Evolutionary conservation across 148 eudicot species (phyloP), one percentile per base, ranked within the genome.

Genomic region (Suaeda aralocaspica): DNA sequence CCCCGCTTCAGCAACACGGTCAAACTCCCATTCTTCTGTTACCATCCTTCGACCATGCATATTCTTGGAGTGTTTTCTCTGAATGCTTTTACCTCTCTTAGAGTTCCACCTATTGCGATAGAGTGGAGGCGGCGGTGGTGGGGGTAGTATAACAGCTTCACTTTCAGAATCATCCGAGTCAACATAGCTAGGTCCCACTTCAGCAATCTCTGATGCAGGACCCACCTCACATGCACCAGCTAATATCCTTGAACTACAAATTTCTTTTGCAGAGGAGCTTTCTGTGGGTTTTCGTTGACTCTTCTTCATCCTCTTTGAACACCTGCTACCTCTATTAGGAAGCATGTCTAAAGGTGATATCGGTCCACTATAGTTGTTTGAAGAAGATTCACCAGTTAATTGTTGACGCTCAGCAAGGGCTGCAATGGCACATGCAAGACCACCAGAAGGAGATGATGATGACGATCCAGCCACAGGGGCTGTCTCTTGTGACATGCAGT

Each of bases 401-500:
- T 89, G 96, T 71, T 87, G 98, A n/a, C 87, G 91, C 76, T 93
- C 96, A 10, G 95, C 96, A 48, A 93, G 87, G 69, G 98, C 89
- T n/a, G 98, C 92, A 58, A 93, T 85, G 28, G 98, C 92, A 73
- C 96, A 89, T 9, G 99, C 99, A 30, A 94, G 96, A 48, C 97
- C 96, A 53, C 96, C 90, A 36, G 97, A 91, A 28, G 96, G 99
- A n/a, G 94, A 86, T 22, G 94, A 86, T 22, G 94, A 88, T 2
- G 91, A 83, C 72, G 97, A 84, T 50, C 76, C 85, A 25, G 78
- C 74, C 19, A 53, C 48, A 9, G 82, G 79, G n/a, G 76, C 75
- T 66, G 78, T 65, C 64, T 68, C 69, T 44, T 73, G 82, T 61
- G 85, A 80, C 36, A 66, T 73, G 78, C 64, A 64, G 46, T 59